A percentile compares a stretch with the other conserved stretches of the same genome.
Evolutionary conservation across 2,329 filamentous ascomycete species (phyloP).

Genomic region (Torrubiellomyces zombiae): DNA sequence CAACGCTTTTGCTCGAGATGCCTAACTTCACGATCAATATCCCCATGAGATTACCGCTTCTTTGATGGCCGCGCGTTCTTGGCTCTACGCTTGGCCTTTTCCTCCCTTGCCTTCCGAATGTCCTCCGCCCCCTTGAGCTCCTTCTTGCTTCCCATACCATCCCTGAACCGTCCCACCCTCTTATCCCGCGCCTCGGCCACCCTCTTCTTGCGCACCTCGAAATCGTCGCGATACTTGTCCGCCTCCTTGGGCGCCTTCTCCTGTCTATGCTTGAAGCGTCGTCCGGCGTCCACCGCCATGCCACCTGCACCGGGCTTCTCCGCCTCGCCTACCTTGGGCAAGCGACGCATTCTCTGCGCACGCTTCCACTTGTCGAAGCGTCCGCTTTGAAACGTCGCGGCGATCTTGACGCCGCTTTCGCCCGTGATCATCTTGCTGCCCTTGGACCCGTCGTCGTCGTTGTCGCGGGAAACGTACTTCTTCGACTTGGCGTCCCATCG

Average conservation of each 20-base stretch:
- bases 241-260: constrained; percentile 83
- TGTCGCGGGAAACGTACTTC: constrained; percentile 82
- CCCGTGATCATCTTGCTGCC: constrained; percentile 59
- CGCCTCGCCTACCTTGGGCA: constrained; percentile 70
- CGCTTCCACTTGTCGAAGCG: constrained; percentile 88
- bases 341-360: constrained; percentile 59
- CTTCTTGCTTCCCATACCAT: constrained; percentile 53
- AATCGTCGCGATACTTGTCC: constrained; percentile 85
- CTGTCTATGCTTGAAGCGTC: constrained; percentile 68
- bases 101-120: constrained; percentile 64
- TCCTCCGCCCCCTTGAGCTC: constrained; percentile 74
- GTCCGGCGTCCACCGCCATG: constrained; percentile 14
- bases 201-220: constrained; percentile 76
- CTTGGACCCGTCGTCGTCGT: constrained; percentile 85
- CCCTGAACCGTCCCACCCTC: constrained; percentile 55
- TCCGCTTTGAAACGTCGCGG: constrained; percentile 81
- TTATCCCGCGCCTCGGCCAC: constrained; percentile 78
- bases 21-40: too few relatives aligned
- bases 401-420: constrained; percentile 91
- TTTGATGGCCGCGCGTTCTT: constrained; percentile 77
- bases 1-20: too few relatives aligned
- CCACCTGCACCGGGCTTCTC: constrained; percentile 36
- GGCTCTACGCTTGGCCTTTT: constrained; percentile 58
- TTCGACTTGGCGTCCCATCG: constrained; percentile 95
- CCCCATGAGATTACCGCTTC: constrained; percentile 35